Conservation (phyloP, 148 eudicot genomes). For the Gaultheria prostrata region DNA sequence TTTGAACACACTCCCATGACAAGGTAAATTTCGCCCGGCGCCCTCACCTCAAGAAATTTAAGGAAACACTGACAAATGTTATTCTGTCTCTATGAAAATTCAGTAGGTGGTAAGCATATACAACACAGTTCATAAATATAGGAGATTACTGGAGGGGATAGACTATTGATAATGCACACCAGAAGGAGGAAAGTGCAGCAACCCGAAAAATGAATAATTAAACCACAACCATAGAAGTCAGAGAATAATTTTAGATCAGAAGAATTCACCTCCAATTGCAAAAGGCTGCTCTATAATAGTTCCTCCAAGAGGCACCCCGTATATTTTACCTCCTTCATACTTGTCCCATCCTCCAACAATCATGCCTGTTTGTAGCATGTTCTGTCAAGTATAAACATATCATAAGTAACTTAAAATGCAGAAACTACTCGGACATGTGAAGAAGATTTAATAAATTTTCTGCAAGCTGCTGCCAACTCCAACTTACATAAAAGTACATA, state of each 20-base stretch:
- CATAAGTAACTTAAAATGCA: neutral
- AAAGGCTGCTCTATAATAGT: slow-evolving; percentile 91
- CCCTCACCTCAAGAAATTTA: neutral
- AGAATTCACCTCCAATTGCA: slow-evolving; percentile 80
- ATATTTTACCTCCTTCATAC: slow-evolving; percentile 92
- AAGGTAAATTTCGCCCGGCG: neutral
- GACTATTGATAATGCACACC: neutral
- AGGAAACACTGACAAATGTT: neutral
- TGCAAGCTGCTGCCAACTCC: neutral
- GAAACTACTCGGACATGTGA: neutral
- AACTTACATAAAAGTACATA: no score
- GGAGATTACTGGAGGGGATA: neutral
- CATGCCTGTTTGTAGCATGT: slow-evolving; percentile 83
- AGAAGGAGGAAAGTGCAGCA: neutral
- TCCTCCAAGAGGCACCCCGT: slow-evolving; percentile 93
- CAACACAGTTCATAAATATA: neutral
- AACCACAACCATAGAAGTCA: neutral
- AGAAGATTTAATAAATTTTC: neutral
- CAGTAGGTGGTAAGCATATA: neutral
- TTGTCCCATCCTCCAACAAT: slow-evolving; percentile 99
- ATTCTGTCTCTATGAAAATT: neutral
- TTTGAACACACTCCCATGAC: neutral
- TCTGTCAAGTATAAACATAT: slow-evolving; percentile 39
- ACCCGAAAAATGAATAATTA: neutral
- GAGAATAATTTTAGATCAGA: neutral